Conservation (phyloP, 1,284 basidiomycete species). For the Athelia sp. region DNA sequence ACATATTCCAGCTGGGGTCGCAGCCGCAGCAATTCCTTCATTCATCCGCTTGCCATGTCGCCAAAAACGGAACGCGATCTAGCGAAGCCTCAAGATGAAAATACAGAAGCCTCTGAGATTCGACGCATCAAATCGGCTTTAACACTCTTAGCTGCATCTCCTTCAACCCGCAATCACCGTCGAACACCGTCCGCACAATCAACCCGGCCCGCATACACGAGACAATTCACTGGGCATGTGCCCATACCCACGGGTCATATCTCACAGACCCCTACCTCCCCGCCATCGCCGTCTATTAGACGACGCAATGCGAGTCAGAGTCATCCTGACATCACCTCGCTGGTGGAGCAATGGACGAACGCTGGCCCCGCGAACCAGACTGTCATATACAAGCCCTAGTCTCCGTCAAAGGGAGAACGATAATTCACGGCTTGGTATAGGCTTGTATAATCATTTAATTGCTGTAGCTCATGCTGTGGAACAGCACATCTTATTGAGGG, state of each 20-base stretch:
- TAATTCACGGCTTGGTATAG: background rate
- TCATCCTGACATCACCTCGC: conserved; percentile 49
- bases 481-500: background rate
- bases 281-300: conserved; percentile 44
- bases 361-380: conserved; percentile 56
- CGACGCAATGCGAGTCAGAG: conserved; percentile 50
- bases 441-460: background rate
- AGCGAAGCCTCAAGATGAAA: background rate
- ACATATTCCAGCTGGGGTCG: conserved; percentile 47
- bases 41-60: background rate
- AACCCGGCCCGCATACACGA: conserved; percentile 6
- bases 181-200: background rate
- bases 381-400: conserved; percentile 26
- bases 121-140: conserved; percentile 39
- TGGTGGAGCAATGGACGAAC: conserved; percentile 54
- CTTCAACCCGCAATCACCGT: background rate
- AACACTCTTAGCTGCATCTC: conserved; percentile 20
- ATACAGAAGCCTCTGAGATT: conserved; percentile 11
- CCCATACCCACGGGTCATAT: conserved; percentile 21
- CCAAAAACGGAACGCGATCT: background rate
- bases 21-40: conserved; percentile 6
- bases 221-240: background rate
- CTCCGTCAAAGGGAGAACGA: too few species aligned
- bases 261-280: conserved; percentile 25
- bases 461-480: background rate